phyloP scores from a whole-genome alignment of 192 early-diverging fungal genomes.

The Linnemannia elongata region DNA sequence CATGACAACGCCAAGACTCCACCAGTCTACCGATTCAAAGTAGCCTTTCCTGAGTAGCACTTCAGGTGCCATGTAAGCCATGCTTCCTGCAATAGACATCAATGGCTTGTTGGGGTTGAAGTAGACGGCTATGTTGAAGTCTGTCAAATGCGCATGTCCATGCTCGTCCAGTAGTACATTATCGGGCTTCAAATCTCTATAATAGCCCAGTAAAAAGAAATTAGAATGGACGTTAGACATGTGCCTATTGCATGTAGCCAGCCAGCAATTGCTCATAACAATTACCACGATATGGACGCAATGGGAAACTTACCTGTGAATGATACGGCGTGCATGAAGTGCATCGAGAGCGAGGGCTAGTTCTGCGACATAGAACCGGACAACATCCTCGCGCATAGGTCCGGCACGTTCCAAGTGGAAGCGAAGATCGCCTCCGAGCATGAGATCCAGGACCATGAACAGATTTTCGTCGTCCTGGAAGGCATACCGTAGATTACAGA shows the following conservation, averaged over 20 bases:
- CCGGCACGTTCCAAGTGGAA: slow-evolving; percentile 85
- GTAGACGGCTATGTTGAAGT: slow-evolving; percentile 90
- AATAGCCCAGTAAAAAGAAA: not conserved
- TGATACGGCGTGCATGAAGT: slow-evolving; percentile 77
- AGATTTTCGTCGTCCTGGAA: slow-evolving; percentile 96
- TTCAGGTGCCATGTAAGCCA: slow-evolving; percentile 93
- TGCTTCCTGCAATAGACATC: slow-evolving; percentile 82
- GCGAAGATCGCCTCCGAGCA: slow-evolving; percentile 95
- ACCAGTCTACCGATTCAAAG: slow-evolving; percentile 76
- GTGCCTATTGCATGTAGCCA: not conserved
- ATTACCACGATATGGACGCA: not conserved
- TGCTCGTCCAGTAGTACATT: slow-evolving; percentile 83
- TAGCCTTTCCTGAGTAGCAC: slow-evolving; percentile 73
- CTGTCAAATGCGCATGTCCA: slow-evolving; percentile 87
- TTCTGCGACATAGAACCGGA: slow-evolving; percentile 83
- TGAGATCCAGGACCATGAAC: slow-evolving; percentile 95
- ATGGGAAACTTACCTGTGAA: slow-evolving; percentile 68
- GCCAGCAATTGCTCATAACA: not conserved
- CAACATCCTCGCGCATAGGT: slow-evolving; percentile 73
- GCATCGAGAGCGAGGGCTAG: slow-evolving; percentile 74
- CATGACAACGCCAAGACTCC: slow-evolving; percentile 85
- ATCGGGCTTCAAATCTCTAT: slow-evolving; percentile 89
- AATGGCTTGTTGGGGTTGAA: slow-evolving; percentile 74
- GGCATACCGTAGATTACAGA: slow-evolving; percentile 93
- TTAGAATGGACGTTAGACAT: not conserved